Conservation (phyloP, 148 eudicot species). For the Hydrangea macrophylla region DNA sequence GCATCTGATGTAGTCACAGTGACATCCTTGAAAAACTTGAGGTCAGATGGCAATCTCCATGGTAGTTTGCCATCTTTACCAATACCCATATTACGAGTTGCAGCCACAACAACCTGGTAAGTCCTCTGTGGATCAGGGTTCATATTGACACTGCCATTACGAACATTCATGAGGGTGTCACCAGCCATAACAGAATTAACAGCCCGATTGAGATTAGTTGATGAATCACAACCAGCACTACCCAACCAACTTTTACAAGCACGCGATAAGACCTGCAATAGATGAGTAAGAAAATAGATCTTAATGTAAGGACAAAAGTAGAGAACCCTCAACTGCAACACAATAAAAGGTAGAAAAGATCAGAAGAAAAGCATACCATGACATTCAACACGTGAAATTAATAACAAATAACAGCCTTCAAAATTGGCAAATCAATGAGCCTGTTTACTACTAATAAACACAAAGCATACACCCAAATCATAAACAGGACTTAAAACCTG, state of each 20-base stretch:
- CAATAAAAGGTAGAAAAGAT: neutral
- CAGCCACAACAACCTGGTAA: slow-evolving; percentile 94
- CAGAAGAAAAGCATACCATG: too few species aligned
- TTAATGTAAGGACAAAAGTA: neutral
- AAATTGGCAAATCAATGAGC: neutral
- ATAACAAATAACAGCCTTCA: neutral
- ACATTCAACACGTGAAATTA: neutral
- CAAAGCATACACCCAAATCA: neutral
- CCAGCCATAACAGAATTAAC: slow-evolving; percentile 41
- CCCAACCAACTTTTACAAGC: slow-evolving; percentile 8
- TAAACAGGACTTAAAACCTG: neutral
- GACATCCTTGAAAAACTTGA: slow-evolving; percentile 77
- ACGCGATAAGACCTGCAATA: slow-evolving; percentile 16
- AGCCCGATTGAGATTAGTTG: slow-evolving; percentile 5
- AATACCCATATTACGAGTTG: slow-evolving; percentile 83
- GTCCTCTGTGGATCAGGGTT: slow-evolving; percentile 33
- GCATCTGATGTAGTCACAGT: slow-evolving; percentile 64
- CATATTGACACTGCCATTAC: slow-evolving; percentile 25
- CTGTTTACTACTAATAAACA: neutral
- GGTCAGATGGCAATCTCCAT: slow-evolving; percentile 85
- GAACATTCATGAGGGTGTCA: slow-evolving; percentile 22
- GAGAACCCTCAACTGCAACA: neutral
- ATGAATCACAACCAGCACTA: slow-evolving; percentile 6
- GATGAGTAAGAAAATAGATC: neutral
- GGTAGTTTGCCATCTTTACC: slow-evolving; percentile 94